Percentiles rank a stretch among this genome's conserved stretches.
Conservation (phyloP, 768 basidiomycete species). For the Termitomyces sp. region DNA sequence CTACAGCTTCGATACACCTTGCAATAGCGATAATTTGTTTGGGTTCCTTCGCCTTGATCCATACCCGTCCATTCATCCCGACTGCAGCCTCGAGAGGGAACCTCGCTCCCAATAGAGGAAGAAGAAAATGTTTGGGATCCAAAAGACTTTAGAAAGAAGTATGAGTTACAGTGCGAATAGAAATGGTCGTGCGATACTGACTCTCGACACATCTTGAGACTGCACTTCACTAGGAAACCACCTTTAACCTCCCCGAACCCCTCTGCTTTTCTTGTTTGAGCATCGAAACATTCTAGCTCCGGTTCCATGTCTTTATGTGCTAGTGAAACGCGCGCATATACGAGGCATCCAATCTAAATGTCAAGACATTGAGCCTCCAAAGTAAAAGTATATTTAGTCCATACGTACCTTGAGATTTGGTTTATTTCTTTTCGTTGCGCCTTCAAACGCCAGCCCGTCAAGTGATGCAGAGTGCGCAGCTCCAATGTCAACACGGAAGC, state of each 20-base stretch:
- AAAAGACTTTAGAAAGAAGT: constrained; percentile 51
- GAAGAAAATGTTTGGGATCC: constrained; percentile 76
- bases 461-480: constrained; percentile 80
- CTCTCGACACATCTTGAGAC: constrained; percentile 84
- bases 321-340: constrained; percentile 90
- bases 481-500: constrained; percentile 93
- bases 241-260: constrained; percentile 93
- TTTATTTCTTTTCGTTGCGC: constrained; percentile 90
- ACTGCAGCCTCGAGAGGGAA: constrained; percentile 89
- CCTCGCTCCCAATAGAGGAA: constrained; percentile 73
- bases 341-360: constrained; percentile 77
- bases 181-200: constrained; percentile 32
- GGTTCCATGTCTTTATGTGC: constrained; percentile 99
- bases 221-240: constrained; percentile 79
- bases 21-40: constrained; percentile 72
- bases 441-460: constrained; percentile 92
- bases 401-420: constrained; percentile 84
- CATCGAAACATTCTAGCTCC: constrained; percentile 94
- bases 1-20: constrained; percentile 78
- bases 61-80: constrained; percentile 90
- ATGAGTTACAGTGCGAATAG: background rate
- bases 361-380: background rate
- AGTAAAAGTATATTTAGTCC: background rate
- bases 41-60: constrained; percentile 75
- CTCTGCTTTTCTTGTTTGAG: constrained; percentile 86